Evolutionary conservation across 768 basidiomycete species (phyloP), one percentile per base, ranked within the genome.

Genomic region (Suillus variegatus): DNA sequence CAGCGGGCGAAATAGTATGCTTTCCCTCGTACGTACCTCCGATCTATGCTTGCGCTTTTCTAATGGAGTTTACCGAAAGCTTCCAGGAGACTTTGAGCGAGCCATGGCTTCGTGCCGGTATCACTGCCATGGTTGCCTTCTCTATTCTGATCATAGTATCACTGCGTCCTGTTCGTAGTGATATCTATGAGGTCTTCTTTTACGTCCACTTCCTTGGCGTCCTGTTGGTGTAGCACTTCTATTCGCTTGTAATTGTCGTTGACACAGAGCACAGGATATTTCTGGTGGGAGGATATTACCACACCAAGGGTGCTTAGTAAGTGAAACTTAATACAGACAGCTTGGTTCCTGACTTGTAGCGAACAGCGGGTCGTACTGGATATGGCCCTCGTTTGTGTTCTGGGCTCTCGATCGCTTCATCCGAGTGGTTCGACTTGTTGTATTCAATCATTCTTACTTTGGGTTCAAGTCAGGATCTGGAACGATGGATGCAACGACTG

Each of bases 381-480:
- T 86, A 36, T 87, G 83, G 82, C 85, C 85, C 4, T 74, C 81
- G 0, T 79, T 88, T 67, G 62, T 84, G 61, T 66, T 88, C 66
- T 88, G 86, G 86, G 84, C 78, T 3, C 65, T 85, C 25, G 87
- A 88, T 67, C 80, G 84, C 49, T 63, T 80, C 38, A 68, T 86
- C 55, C 83, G 86, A 32, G 41, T 78, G 8, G 35, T 78, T 20
- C 81, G 85, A 25, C 70, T 85, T 32, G 64, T 81, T 35, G 65
- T 77, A 38, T 79, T 78, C 76, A 86, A 85, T 68, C 72, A 77
- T 64, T 75, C 72, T 1, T 67, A 80, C 72, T 75, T 82, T 61
- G 71, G 69, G 14, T 70, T 72, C 46, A 67, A 65, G 28, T 68
- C 69, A 18, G 67, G 67, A 32, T 61, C 69, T 16, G 46, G 55